Evolutionary conservation across 192 early-diverging fungal species (phyloP).

Genomic region (Mortierella antarctica): DNA sequence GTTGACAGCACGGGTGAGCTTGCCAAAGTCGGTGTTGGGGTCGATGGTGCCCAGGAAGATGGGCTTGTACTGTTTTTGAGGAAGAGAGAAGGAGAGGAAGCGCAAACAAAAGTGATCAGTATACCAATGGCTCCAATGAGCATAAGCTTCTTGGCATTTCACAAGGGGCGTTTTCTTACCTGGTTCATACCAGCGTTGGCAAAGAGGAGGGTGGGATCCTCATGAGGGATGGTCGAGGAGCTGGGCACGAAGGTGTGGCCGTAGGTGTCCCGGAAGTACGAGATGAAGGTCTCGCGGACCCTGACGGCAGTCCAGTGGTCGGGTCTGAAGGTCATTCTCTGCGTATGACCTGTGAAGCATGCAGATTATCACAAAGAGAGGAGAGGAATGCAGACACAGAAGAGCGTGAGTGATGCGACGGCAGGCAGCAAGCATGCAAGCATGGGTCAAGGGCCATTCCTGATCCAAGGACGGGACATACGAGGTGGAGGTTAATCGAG

Average conservation of each 20-base stretch:
- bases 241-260: slow-evolving; percentile 84
- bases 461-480: too few species aligned
- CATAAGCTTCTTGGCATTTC: not conserved
- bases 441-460: too few species aligned
- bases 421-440: too few species aligned
- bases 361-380: not conserved
- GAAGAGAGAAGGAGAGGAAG: slow-evolving; percentile 1
- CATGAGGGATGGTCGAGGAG: slow-evolving; percentile 93
- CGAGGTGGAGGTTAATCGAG: too few species aligned
- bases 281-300: slow-evolving; percentile 91
- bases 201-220: slow-evolving; percentile 96
- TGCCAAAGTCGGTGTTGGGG: slow-evolving; percentile 91
- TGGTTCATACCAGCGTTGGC: slow-evolving; percentile 98
- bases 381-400: not conserved
- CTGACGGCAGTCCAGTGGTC: slow-evolving; percentile 79
- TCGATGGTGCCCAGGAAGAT: slow-evolving; percentile 97
- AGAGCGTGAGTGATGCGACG: not conserved
- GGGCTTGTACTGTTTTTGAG: slow-evolving; percentile 83
- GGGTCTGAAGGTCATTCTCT: slow-evolving; percentile 35
- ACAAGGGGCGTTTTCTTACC: slow-evolving; percentile 51
- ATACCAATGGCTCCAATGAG: not conserved
- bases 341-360: slow-evolving; percentile 2
- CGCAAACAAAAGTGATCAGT: not conserved
- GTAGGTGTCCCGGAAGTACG: slow-evolving; percentile 81
- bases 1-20: slow-evolving; percentile 92